Conservation (phyloP, 805 yeast genomes). For the Spathaspora sp. region DNA sequence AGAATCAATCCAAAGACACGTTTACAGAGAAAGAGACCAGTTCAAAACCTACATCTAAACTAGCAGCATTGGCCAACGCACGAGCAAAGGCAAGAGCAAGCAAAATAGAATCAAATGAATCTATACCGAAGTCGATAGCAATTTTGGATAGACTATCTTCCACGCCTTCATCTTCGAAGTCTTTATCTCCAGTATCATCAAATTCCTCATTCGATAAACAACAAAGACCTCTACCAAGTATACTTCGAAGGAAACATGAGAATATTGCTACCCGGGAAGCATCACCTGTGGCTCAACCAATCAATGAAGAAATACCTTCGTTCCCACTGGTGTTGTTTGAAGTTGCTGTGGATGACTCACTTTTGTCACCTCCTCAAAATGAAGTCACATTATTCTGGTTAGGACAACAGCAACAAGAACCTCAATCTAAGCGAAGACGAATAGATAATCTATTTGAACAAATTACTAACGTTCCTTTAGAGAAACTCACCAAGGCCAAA, state of each 20-base stretch:
- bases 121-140: conserved; percentile 1
- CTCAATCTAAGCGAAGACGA: conserved; percentile 18
- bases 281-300: not conserved
- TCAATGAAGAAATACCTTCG: not conserved
- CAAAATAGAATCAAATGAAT: not conserved
- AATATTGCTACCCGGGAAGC: not conserved
- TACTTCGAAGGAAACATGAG: not conserved
- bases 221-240: not conserved
- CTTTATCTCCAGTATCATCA: not conserved
- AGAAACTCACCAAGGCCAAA: conserved; percentile 36
- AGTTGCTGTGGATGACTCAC: conserved; percentile 7
- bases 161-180: not conserved
- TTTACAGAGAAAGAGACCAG: not conserved
- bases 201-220: not conserved
- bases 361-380: conserved; percentile 10
- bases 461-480: conserved; percentile 40
- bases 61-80: conserved; percentile 47
- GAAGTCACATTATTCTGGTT: conserved; percentile 15
- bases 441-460: conserved; percentile 21
- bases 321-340: conserved; percentile 3
- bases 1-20: not conserved
- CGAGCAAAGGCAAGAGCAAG: conserved; percentile 1
- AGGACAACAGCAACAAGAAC: conserved; percentile 4
- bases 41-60: conserved; percentile 28
- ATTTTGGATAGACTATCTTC: not conserved